Evolutionary conservation across 495 filamentous ascomycete species (phyloP), one percentile per base, ranked within the genome.

Genomic region (Sabuloglossum arenarium): DNA sequence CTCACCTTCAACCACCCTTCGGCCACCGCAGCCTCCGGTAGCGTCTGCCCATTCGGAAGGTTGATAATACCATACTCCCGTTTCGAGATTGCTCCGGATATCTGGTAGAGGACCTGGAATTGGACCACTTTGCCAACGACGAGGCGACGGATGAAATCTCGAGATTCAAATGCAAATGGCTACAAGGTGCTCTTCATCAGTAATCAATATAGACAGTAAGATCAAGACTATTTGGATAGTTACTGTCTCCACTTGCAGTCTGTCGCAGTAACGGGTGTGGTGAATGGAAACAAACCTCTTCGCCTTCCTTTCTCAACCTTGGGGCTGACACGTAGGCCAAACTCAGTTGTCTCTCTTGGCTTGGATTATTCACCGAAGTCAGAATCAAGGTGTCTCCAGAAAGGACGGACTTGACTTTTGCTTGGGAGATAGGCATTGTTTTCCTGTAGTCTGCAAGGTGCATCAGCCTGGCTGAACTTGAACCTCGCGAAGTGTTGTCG

Each of bases 301-400:
- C 90, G 56, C 84, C 88, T 58, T 97, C 93, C 65, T 83, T 80
- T 70, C 76, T 79, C 62, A 97, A 67, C 61, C 87, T 79, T 0
- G 93, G 93, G 16, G 87, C 87, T 47, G 84, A 82, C 55, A 96
- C 85, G 71, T 84, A 97, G 52, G 93, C 90, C 53, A 99, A 71
- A 59, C 87, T 93, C 53, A 99, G 75, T 37, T 76, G 82, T 59
- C 85, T 82, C 70, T 97, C 93, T 66, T 77, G 73, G 54, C 75
- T 73, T 28, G 81, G 78, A 58, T 88, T 85, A 66, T 83, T 79
- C 63, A 82, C 75, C 64, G 81, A 79, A 62, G 81, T 76, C 62
- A 97, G 73, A 58, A 96, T 73, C 27, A 97, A 68, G 12, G 87
- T 94, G 71, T 97, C 93, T 56, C 93, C 93, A 59, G 88, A 95